These are phyloP conservation scores for Leccinum disarticulatum DNA, from an alignment of 768 basidiomycete species.

Conservation along the genomic window DNA sequence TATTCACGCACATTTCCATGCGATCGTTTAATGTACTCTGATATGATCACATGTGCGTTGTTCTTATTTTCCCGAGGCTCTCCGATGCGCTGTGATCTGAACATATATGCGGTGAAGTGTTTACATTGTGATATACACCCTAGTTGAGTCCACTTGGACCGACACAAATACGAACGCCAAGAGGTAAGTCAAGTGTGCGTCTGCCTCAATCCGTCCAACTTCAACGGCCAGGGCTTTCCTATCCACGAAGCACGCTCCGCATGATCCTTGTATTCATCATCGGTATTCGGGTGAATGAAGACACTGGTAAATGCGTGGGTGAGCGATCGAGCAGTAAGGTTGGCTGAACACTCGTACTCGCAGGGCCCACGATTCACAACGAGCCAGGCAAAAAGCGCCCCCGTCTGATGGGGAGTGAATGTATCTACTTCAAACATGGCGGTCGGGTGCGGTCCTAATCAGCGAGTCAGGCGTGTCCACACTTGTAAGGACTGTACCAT, in stretches of 20 bases:
- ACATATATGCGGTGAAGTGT: no score
- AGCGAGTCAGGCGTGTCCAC: not conserved
- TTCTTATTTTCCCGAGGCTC: no score
- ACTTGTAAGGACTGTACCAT: not conserved
- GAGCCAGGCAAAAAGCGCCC: conserved; percentile 67
- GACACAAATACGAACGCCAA: no score
- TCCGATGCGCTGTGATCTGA: no score
- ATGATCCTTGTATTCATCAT: conserved; percentile 55
- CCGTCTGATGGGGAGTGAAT: conserved; percentile 65
- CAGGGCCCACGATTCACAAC: conserved; percentile 66
- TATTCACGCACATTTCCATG: no score
- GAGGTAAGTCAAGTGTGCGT: no score
- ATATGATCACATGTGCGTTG: no score
- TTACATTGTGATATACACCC: no score
- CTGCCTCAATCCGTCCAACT: conserved; percentile 33
- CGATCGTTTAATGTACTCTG: no score
- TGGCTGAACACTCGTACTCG: conserved; percentile 49
- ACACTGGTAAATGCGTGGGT: conserved; percentile 37
- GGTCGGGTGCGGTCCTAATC: conserved; percentile 61
- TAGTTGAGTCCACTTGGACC: no score
- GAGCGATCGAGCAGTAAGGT: conserved; percentile 1
- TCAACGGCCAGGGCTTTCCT: conserved; percentile 57
- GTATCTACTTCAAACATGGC: conserved; percentile 75
- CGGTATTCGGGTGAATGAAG: conserved; percentile 70
- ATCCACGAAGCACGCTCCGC: conserved; percentile 68